Percentiles rank a stretch among this genome's conserved stretches.
These are phyloP conservation scores for Cytospora leucostoma DNA, from an alignment of 2,329 filamentous ascomycete species.

Conservation along the genomic window DNA sequence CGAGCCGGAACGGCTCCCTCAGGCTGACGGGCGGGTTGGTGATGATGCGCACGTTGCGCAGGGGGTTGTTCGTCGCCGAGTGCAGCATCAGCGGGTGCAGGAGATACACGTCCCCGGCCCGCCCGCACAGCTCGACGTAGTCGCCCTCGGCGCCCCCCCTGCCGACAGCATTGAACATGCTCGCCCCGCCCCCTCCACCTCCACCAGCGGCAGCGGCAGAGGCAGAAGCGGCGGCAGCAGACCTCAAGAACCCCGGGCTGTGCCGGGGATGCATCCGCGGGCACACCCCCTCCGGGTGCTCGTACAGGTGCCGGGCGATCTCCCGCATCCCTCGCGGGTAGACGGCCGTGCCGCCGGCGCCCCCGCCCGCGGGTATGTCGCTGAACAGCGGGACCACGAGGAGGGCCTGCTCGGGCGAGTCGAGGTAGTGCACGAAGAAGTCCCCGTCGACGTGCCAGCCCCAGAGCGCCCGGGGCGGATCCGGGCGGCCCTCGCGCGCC, in stretches of 20 bases:
- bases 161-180: slow-evolving; percentile 47
- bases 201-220: too few species aligned
- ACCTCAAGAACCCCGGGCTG: slow-evolving; percentile 51
- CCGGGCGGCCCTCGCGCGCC: slow-evolving; percentile 50
- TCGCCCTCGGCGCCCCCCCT: slow-evolving; percentile 40
- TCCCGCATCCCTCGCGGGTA: slow-evolving; percentile 60
- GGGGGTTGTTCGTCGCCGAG: slow-evolving; percentile 51
- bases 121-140: slow-evolving; percentile 57
- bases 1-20: slow-evolving; percentile 53
- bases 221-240: too few species aligned
- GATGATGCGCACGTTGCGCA: slow-evolving; percentile 48
- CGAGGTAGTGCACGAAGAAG: slow-evolving; percentile 72
- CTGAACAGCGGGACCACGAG: slow-evolving; percentile 69
- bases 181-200: too few species aligned
- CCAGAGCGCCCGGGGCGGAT: slow-evolving; percentile 53
- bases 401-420: slow-evolving; percentile 68
- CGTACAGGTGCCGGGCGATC: slow-evolving; percentile 59
- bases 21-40: slow-evolving; percentile 59
- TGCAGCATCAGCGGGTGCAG: slow-evolving; percentile 64
- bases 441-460: slow-evolving; percentile 73
- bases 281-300: slow-evolving; percentile 65
- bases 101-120: slow-evolving; percentile 58
- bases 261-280: slow-evolving; percentile 64
- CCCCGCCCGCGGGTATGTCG: slow-evolving; percentile 56
- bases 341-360: slow-evolving; percentile 67